Evolutionary conservation across 1,284 basidiomycete genomes (phyloP), one percentile per base, ranked within the genome.

Genomic region (Peniophora sp.): DNA sequence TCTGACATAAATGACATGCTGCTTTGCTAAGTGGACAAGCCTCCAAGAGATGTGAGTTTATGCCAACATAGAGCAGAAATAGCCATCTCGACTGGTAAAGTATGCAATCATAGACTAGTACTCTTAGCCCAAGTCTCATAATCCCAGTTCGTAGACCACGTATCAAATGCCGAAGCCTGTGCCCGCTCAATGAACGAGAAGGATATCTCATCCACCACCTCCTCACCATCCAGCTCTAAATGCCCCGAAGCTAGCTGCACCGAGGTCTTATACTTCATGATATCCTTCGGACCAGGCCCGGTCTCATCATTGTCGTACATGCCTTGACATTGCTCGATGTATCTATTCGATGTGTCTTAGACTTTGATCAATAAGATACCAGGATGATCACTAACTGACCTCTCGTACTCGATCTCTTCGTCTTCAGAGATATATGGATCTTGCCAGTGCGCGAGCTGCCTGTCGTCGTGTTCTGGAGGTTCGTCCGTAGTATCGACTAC

Each of bases 341-440:
- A 87, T 37, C 84, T 86, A 51, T 8, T n/a, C 32, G 24, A 20
- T 44, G 39, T n/a, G n/a, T n/a, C 32, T 24, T 37, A 49, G 49
- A 36, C 20, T 22, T 49, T 23, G 24, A 41, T 24, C 12, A 54
- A 23, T 24, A 2, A 47, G 12, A 22, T 27, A 20, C 47, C 22
- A 24, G 24, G 47, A 47, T 15, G 41, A 35, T 27, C 47, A 47
- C 32, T 49, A 5, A 68, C 73, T 35, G 54, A 87, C 83, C 85
- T 85, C 57, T 86, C 81, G 66, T 97, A 97, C 62, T 96, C 92
- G 2, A 73, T 68, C 52, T 81, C 73, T 62, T 92, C 88, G 36
- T 76, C 72, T 23, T 77, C 73, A 1, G 79, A 76, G 10, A 88
- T 82, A 3, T 70, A 69, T 1, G 92, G 91, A 51, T 84, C 64